phyloP scores from a whole-genome alignment of 2,329 filamentous ascomycete genomes.

The Diaporthe citri region DNA sequence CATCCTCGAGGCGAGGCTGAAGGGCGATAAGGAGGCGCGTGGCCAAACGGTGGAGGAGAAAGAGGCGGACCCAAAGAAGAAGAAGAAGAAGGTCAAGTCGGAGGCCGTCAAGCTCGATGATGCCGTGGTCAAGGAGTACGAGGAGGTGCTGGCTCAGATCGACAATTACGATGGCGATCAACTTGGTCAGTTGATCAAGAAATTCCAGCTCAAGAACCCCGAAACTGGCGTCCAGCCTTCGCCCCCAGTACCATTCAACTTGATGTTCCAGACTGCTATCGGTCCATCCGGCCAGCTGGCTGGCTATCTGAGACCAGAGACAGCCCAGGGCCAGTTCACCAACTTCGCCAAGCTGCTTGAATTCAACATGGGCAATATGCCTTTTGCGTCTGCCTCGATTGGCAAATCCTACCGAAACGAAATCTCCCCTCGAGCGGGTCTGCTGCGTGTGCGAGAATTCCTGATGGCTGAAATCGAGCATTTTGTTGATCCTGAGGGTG shows the following conservation, averaged over 20 bases:
- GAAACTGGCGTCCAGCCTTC: conserved; percentile 81
- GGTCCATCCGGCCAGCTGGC: conserved; percentile 90
- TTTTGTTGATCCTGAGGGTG: conserved; percentile 92
- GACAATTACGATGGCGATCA: conserved; percentile 94
- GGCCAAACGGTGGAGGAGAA: conserved; percentile 84
- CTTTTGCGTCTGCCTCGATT: conserved; percentile 96
- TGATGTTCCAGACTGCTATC: conserved; percentile 98
- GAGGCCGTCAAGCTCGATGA: conserved; percentile 90
- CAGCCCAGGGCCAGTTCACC: conserved; percentile 97
- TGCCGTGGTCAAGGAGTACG: conserved; percentile 87
- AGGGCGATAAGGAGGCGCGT: conserved; percentile 92
- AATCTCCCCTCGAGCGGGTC: conserved; percentile 91
- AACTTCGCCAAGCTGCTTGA: conserved; percentile 97
- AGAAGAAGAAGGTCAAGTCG: conserved; percentile 82
- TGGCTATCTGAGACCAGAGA: conserved; percentile 92
- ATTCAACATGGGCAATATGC: conserved; percentile 95
- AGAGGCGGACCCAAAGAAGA: conserved; percentile 81
- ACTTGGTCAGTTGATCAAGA: conserved; percentile 88
- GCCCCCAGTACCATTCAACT: conserved; percentile 91
- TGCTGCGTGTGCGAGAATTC: conserved; percentile 95
- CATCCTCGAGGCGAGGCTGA: conserved; percentile 86
- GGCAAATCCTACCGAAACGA: conserved; percentile 99
- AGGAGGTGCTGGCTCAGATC: conserved; percentile 90
- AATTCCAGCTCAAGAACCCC: conserved; percentile 92
- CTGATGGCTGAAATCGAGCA: conserved; percentile 99